These are phyloP conservation scores for Stephania yunnanensis DNA, from an alignment of 164 flowering plant species.

Conservation along the genomic window DNA sequence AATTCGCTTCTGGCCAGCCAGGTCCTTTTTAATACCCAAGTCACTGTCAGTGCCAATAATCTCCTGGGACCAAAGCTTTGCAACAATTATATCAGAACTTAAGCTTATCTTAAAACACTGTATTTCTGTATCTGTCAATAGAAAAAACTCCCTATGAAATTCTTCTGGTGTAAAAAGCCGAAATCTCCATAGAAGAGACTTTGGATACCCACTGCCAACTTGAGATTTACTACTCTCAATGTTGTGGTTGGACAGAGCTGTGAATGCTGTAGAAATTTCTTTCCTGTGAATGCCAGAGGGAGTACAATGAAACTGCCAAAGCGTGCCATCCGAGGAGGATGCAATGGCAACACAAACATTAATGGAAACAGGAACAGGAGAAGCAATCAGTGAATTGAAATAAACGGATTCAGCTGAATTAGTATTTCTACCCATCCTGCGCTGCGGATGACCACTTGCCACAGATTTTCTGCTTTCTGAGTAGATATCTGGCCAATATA, in stretches of 20 bases:
- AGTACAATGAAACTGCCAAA: slow-evolving; percentile 66
- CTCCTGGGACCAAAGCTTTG: slow-evolving; percentile 80
- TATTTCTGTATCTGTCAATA: slow-evolving; percentile 72
- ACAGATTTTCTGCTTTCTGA: slow-evolving; percentile 33
- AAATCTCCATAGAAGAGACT: slow-evolving; percentile 69
- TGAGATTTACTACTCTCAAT: slow-evolving; percentile 29
- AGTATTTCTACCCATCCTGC: slow-evolving; percentile 24
- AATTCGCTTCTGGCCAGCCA: slow-evolving; percentile 80
- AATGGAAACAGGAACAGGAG: slow-evolving; percentile 33
- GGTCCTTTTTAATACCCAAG: slow-evolving; percentile 76
- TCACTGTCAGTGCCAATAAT: slow-evolving; percentile 76
- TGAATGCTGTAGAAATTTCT: slow-evolving; percentile 24
- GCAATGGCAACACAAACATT: slow-evolving; percentile 58
- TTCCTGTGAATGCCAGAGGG: slow-evolving; percentile 39
- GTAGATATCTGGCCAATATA: slow-evolving; percentile 74
- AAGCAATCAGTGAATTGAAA: slow-evolving; percentile 70
- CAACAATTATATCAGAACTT: slow-evolving; percentile 32
- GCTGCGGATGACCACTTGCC: slow-evolving; percentile 28
- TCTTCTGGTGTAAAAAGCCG: slow-evolving; percentile 20
- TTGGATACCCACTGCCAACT: slow-evolving; percentile 57
- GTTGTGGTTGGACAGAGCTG: slow-evolving; percentile 19
- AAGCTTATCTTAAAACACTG: slow-evolving; percentile 54
- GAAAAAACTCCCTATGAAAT: slow-evolving; percentile 46
- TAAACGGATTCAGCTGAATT: slow-evolving; percentile 15
- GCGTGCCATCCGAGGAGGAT: slow-evolving; percentile 61